Base-by-base conservation (phyloP, 2,329 filamentous ascomycete genomes). In the Volutella citrinella region DNA sequence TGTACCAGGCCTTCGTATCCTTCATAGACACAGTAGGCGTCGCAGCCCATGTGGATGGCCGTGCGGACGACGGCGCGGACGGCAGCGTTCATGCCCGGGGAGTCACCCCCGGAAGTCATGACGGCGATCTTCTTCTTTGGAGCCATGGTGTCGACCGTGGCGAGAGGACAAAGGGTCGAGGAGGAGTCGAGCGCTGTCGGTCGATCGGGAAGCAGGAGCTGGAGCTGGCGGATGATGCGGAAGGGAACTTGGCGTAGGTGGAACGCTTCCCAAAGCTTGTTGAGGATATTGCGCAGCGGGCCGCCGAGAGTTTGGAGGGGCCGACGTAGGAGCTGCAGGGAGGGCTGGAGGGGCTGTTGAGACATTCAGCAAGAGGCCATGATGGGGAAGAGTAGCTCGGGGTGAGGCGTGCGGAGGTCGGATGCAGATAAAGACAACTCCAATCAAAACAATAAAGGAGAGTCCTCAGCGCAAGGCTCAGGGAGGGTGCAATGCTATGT, bases 1-100 rank as follows among this genome's bases (percentile, higher is more conserved):
- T 85, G 79, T 18, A 98, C 91, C 34, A 98, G 75, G 25, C 93
- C 93, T 57, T 97, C 89, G 67, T 98, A 98, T 42, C 93, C 93
- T 64, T 97, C 93, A 64, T 91, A 93, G 59, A 93, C 71, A 51
- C 82, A 87, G 54, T 78, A 93, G 42, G 84, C 76, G 52, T 90
- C 85, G 57, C 86, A 91, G 42, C 78, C 82, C 63, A 86, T 78
- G 62, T 93, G 81, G 49, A 97, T 87, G 31, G 89, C 80, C 77
- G 89, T 95, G 50, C 93, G 85, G 38, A 98, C 87, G 18, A 95
- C 86, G 30, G 90, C 88, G 42, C 90, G 80, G 22, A 96, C 88
- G 21, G 87, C 87, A 42, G 82, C 88, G 64, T 93, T 95, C 90
- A 96, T 96, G 60, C 90, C 90, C 4, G 88, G 90, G 48, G 88